Evolutionary conservation across 441 rosid species (phyloP), one percentile per base, ranked within the genome.

Genomic region (Brassica balearica): DNA sequence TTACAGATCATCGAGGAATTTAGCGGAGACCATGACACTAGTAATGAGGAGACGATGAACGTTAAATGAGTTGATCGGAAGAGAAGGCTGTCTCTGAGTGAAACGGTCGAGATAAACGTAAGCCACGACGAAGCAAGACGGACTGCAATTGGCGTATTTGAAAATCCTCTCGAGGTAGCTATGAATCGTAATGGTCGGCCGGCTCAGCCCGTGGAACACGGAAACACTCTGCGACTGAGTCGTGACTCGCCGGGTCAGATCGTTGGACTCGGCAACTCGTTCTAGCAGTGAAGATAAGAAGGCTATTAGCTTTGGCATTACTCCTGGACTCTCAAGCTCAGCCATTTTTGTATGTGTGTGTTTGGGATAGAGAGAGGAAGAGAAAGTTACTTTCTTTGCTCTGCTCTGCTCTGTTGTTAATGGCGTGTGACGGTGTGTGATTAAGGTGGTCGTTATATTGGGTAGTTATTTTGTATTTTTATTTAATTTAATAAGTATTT

Each of bases 1-100:
- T 89, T 78, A 94, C 98, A 85, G 77, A 79, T 94, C 98, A 81
- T 94, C 98, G 91, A 94, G 87, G 87, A 94, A 94, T 82, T 94
- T 94, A 20, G 95, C 96, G 25, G 98, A 84, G 60, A 91, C 88
- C 92, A 94, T 82, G 83, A 94, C 93, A 74, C 97, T 94, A 1
- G 98, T 90, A 43, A 94, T 88, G 53, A 94, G 90, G 69, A 94
- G 81, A 48, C 98, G 96, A 79, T 94, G 98, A 66, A 94, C 95
- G 55, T 89, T 94, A 84, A 91, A 83, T 60, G 96, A 91, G 80
- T 86, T 90, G 87, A 92, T 83, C 14, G 96, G 96, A 81, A 92
- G 78, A 5, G 87, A 84, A 27, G 97, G 90, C 69, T 91, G 98
- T 46, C 77, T 81, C 2, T 91, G 95, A 66, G 89, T 76, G 76